These are phyloP conservation scores for Apiospora koreana DNA, from an alignment of 2,329 filamentous ascomycete species.

Conservation along the genomic window DNA sequence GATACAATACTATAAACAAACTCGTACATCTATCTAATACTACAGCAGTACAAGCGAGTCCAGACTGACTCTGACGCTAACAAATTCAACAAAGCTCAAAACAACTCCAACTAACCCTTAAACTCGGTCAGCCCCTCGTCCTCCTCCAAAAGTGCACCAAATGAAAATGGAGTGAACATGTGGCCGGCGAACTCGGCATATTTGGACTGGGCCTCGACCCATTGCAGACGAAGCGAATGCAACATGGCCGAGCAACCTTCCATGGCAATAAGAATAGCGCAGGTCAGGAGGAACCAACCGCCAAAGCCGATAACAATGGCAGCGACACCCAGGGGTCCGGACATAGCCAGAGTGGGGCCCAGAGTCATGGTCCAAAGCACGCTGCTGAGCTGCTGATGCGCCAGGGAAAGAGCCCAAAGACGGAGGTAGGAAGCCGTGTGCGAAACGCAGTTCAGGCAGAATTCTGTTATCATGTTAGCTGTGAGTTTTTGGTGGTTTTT, in stretches of 20 bases:
- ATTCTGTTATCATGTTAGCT: constrained; percentile 60
- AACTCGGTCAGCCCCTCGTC: constrained; percentile 50
- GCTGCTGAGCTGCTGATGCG: constrained; percentile 94
- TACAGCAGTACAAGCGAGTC: not conserved
- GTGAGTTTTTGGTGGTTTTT: not conserved
- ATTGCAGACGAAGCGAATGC: constrained; percentile 76
- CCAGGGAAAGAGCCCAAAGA: constrained; percentile 95
- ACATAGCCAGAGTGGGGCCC: constrained; percentile 68
- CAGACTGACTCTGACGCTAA: not conserved
- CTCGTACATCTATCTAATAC: constrained; percentile 12
- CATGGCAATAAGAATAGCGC: constrained; percentile 77
- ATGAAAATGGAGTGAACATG: constrained; percentile 77
- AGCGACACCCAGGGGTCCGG: constrained; percentile 70
- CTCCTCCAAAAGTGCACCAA: constrained; percentile 72
- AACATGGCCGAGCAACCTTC: constrained; percentile 83
- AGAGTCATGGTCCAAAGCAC: constrained; percentile 98
- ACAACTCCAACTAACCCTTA: constrained; percentile 25
- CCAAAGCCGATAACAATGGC: constrained; percentile 82
- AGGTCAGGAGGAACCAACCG: constrained; percentile 85
- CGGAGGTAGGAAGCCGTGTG: constrained; percentile 98
- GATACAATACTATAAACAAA: constrained; percentile 5
- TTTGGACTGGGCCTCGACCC: constrained; percentile 86
- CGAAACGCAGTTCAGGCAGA: constrained; percentile 98
- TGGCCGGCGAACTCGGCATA: constrained; percentile 79
- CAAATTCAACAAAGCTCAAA: not conserved